phyloP scores from a whole-genome alignment of 2,329 filamentous ascomycete genomes.

The Colletotrichum aenigma region DNA sequence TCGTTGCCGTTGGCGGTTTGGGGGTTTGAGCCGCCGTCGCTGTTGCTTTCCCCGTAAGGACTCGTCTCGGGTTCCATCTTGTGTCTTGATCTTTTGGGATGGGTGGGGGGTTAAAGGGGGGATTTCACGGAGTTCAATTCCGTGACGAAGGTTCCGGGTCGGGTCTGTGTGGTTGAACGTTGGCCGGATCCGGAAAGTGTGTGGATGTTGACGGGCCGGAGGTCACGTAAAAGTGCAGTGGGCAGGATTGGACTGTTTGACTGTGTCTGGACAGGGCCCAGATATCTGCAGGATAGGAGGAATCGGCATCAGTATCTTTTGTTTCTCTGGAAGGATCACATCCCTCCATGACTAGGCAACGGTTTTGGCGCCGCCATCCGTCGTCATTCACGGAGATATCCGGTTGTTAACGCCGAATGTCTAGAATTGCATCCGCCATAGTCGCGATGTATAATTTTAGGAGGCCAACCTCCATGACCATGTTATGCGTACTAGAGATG shows the following conservation, averaged over 20 bases:
- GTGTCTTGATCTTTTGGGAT: neutral
- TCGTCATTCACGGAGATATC: conserved; percentile 2
- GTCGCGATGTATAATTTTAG: neutral
- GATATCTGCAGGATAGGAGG: neutral
- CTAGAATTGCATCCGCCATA: neutral
- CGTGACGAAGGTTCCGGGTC: neutral
- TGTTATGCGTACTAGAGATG: neutral
- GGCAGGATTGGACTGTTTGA: neutral
- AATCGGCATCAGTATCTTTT: neutral
- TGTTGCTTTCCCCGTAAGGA: neutral
- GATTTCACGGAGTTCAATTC: neutral
- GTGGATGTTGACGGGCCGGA: neutral
- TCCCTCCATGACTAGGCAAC: neutral
- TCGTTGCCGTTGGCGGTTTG: neutral
- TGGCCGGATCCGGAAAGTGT: neutral
- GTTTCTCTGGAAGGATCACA: neutral
- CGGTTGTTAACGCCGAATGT: neutral
- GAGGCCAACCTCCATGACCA: neutral
- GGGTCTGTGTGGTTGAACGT: neutral
- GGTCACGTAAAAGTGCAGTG: neutral
- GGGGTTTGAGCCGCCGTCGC: neutral
- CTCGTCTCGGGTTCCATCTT: neutral
- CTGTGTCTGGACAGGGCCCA: neutral
- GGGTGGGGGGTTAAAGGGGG: neutral
- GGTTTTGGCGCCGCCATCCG: neutral